Evolutionary conservation across 2,329 filamentous ascomycete species (phyloP).

Genomic region (Elsinoe australis): DNA sequence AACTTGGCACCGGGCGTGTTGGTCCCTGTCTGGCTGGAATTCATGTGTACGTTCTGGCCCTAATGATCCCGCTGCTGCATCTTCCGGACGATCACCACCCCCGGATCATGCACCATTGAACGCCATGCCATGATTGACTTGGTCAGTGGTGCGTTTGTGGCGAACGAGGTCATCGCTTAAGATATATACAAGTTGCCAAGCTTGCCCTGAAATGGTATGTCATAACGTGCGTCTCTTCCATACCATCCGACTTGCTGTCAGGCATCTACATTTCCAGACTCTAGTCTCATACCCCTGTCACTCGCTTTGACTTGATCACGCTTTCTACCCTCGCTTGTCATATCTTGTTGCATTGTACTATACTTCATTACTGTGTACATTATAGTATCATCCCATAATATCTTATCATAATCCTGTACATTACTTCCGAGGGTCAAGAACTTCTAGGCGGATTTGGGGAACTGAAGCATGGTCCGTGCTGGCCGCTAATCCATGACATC

Average conservation of each 20-base stretch:
- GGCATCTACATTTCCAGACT: constrained; percentile 6
- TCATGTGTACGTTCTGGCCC: no score
- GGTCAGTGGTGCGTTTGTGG: no score
- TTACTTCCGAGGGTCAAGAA: no score
- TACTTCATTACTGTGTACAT: not conserved
- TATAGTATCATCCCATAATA: not conserved
- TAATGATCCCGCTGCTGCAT: no score
- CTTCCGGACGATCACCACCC: no score
- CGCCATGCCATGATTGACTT: no score
- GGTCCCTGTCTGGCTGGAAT: no score
- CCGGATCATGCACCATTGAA: no score
- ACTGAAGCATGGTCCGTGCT: not conserved
- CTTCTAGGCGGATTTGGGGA: not conserved
- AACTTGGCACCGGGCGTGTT: no score
- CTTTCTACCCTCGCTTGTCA: not conserved
- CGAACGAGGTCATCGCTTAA: no score
- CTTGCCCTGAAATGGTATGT: not conserved
- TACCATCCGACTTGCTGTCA: not conserved
- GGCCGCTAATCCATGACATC: constrained; percentile 8
- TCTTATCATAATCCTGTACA: not conserved
- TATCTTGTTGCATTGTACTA: not conserved
- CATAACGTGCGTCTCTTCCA: not conserved
- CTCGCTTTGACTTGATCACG: constrained; percentile 3
- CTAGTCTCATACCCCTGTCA: not conserved
- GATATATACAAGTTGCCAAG: constrained; percentile 8